Base-by-base conservation (phyloP, 345 rosid genomes). In the Mallotus nudiflorus region DNA sequence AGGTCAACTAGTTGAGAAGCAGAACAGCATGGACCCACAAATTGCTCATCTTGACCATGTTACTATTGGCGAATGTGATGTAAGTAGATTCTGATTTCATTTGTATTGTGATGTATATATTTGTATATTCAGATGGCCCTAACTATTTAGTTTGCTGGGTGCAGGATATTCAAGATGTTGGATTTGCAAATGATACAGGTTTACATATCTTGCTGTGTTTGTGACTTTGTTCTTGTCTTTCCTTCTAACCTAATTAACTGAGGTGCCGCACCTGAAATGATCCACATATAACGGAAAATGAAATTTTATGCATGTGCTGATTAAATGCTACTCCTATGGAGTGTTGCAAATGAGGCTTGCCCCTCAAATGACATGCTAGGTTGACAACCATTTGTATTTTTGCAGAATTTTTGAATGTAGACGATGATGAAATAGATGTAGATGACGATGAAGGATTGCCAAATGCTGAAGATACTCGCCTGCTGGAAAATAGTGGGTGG, bases 401-500 rank as follows among this genome's bases (percentile, higher is more conserved):
- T 72, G 37, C 83, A 96, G 99, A 85, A 27, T 96, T 96, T 78
- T 72, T 96, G 79, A 92, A 91, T 60, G 93, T 88, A 55, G 93
- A 96, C 73, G 98, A 96, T 82, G 97, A 92, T 24, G 98, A 92
- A 53, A 68, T 70, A 54, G 91, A 72, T 33, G 96, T 86, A 68
- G 92, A 89, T 49, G 91, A 85, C 57, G 86, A 87, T 28, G 85
- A 86, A 63, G 86, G 76, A 44, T 76, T 79, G 81, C 86, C 79
- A 5, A 55, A 74, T 52, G 78, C 77, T 66, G 92, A 92, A 60
- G 94, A 89, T 37, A 63, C 85, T 66, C 81, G 69, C 68, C 82
- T 92, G 80, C 84, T 88, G 50, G 99, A 92, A 68, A 96, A 92
- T 68, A 91, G 85, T 81, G 96, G 99, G 29, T 96, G 99, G 99